phyloP scores from a whole-genome alignment of 1,284 basidiomycete species.

The Trichosporon inkin region DNA sequence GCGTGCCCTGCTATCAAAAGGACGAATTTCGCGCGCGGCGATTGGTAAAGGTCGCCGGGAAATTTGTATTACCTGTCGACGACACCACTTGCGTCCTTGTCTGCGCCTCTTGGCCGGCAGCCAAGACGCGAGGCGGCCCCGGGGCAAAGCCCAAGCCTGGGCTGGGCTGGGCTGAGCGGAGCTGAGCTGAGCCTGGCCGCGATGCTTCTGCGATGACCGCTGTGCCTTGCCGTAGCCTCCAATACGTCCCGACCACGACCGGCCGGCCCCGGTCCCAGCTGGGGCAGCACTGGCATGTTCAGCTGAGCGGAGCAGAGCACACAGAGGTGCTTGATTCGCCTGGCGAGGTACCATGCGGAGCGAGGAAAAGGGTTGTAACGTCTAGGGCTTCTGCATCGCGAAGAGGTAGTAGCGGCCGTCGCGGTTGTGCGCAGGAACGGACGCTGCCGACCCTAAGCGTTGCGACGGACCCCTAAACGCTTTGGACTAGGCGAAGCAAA shows the following conservation, averaged over 20 bases:
- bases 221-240: background rate
- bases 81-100: background rate
- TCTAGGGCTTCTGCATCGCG: background rate
- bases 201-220: background rate
- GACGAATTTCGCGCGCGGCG: background rate
- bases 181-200: background rate
- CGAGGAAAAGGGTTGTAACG: background rate
- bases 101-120: background rate
- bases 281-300: too few relatives aligned
- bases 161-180: too few relatives aligned
- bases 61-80: background rate
- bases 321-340: too few relatives aligned
- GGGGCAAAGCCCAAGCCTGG: too few relatives aligned
- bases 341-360: background rate
- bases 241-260: background rate
- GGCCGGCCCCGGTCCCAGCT: conserved; percentile 1
- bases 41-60: background rate
- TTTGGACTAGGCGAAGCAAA: background rate
- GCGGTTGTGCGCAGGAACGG: conserved; percentile 4
- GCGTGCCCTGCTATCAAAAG: background rate
- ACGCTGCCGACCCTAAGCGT: background rate
- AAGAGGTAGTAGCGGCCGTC: conserved; percentile 5
- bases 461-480: background rate
- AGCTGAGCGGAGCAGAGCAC: too few relatives aligned
- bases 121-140: too few relatives aligned